Percentiles rank a stretch among this genome's conserved stretches.
Evolutionary conservation across 1,284 basidiomycete species (phyloP).

Genomic region (Naganishia liquefaciens): DNA sequence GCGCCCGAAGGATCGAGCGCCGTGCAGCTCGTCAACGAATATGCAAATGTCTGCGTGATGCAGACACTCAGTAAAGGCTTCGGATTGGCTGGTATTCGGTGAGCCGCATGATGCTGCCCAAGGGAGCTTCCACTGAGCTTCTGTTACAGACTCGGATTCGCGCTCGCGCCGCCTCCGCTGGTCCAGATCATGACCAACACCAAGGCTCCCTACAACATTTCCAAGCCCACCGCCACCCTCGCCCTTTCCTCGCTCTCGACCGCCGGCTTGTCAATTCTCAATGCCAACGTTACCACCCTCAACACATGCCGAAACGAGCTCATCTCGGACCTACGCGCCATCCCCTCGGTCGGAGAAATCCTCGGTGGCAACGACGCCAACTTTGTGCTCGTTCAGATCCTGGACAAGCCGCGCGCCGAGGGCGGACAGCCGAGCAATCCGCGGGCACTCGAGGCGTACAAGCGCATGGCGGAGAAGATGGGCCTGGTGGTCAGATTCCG

Average conservation of each 20-base stretch:
- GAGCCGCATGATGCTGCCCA: slow-evolving; percentile 39
- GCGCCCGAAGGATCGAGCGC: slow-evolving; percentile 67
- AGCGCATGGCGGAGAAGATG: slow-evolving; percentile 76
- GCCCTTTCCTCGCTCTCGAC: slow-evolving; percentile 76
- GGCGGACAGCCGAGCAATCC: slow-evolving; percentile 64
- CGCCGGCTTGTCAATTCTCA: slow-evolving; percentile 66
- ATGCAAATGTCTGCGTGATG: slow-evolving; percentile 86
- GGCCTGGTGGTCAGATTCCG: slow-evolving; percentile 90
- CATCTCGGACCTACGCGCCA: slow-evolving; percentile 58
- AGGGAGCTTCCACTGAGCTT: not conserved
- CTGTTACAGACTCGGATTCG: slow-evolving; percentile 78
- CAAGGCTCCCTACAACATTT: slow-evolving; percentile 98
- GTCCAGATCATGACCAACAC: slow-evolving; percentile 93
- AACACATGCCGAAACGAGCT: slow-evolving; percentile 64
- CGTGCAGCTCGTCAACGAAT: slow-evolving; percentile 68
- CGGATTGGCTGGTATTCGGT: slow-evolving; percentile 92
- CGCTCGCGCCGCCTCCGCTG: slow-evolving; percentile 82
- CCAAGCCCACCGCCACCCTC: slow-evolving; percentile 81
- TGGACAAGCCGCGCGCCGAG: slow-evolving; percentile 56
- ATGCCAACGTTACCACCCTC: slow-evolving; percentile 65
- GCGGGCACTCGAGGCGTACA: slow-evolving; percentile 74
- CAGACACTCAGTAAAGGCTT: slow-evolving; percentile 97
- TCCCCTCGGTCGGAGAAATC: slow-evolving; percentile 67
- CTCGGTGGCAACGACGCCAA: slow-evolving; percentile 89
- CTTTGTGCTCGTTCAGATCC: slow-evolving; percentile 81